These are phyloP conservation scores for Spathaspora hagerdaliae DNA, from an alignment of 805 yeast species.

Conservation along the genomic window DNA sequence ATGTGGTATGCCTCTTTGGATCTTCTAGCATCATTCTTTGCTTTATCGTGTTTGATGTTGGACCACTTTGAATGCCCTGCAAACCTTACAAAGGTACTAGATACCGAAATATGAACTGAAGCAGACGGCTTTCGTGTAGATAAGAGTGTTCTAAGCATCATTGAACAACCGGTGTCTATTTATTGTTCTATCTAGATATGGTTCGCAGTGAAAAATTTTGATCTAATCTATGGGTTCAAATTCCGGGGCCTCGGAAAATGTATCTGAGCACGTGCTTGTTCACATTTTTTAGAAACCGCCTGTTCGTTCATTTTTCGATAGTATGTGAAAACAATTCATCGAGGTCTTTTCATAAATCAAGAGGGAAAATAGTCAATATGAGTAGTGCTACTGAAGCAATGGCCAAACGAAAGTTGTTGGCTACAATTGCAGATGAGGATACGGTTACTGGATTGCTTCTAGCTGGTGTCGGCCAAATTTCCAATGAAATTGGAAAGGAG, in stretches of 20 bases:
- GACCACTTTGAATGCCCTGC: conserved; percentile 97
- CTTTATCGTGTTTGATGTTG: conserved; percentile 89
- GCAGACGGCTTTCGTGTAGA: background rate
- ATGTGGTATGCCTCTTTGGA: conserved; percentile 66
- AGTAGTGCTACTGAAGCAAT: conserved; percentile 35
- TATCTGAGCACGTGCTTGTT: too few relatives aligned
- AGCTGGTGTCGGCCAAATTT: conserved; percentile 92
- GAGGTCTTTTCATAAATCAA: too few relatives aligned
- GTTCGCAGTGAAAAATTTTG: background rate
- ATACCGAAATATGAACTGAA: background rate
- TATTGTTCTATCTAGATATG: too few relatives aligned
- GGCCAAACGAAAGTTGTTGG: conserved; percentile 76
- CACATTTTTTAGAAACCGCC: too few relatives aligned
- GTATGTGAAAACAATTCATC: too few relatives aligned
- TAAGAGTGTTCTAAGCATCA: background rate
- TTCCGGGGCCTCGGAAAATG: background rate
- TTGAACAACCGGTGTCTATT: background rate
- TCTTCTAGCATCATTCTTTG: conserved; percentile 81
- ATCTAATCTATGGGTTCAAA: background rate
- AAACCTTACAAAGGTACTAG: conserved; percentile 13
- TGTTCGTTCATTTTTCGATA: too few relatives aligned
- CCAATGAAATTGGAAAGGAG: conserved; percentile 55
- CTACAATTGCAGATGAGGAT: conserved; percentile 97
- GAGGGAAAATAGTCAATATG: background rate
- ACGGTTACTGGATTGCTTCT: conserved; percentile 92